phyloP scores from a whole-genome alignment of 352 stramenopile genomes.

The Phytophthora crassamura region DNA sequence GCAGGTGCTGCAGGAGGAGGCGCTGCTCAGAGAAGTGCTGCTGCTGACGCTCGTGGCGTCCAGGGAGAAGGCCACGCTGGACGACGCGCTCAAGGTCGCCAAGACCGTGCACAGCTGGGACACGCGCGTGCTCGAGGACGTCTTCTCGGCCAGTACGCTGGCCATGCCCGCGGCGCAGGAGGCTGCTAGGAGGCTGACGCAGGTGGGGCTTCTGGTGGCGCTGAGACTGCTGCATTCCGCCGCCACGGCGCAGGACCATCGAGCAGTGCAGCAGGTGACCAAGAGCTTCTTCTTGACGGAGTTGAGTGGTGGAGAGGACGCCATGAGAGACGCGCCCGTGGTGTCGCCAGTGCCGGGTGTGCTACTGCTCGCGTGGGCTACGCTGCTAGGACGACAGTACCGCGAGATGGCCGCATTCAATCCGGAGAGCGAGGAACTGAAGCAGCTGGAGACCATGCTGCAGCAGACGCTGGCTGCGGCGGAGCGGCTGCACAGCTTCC shows the following conservation, averaged over 20 bases:
- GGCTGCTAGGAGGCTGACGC: slow-evolving; percentile 25
- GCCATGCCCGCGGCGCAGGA: slow-evolving; percentile 27
- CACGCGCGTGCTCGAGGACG: slow-evolving; percentile 33
- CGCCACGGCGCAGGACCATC: slow-evolving; percentile 21
- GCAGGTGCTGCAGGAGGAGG: slow-evolving; percentile 66
- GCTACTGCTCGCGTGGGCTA: slow-evolving; percentile 60
- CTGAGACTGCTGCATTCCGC: slow-evolving; percentile 44
- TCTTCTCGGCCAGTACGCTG: slow-evolving; percentile 38
- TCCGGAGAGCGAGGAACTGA: slow-evolving; percentile 14
- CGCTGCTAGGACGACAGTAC: slow-evolving; percentile 59
- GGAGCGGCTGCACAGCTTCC: slow-evolving; percentile 58
- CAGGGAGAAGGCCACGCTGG: slow-evolving; percentile 45
- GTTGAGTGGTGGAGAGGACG: slow-evolving; percentile 8
- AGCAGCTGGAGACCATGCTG: slow-evolving; percentile 46
- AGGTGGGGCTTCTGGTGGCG: slow-evolving; percentile 46
- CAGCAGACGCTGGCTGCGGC: slow-evolving; percentile 50
- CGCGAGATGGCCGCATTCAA: slow-evolving; percentile 19
- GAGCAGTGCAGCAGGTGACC: slow-evolving; percentile 26
- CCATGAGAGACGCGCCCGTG: slow-evolving; percentile 13
- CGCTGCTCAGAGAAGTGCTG: slow-evolving; percentile 64
- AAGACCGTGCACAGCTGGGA: slow-evolving; percentile 51
- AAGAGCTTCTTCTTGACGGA: slow-evolving; percentile 45
- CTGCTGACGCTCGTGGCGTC: slow-evolving; percentile 54
- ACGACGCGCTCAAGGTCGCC: slow-evolving; percentile 40
- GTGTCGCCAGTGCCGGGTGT: slow-evolving; percentile 46